A percentile compares a stretch with the other conserved stretches of the same genome.
Conservation (phyloP, 2,329 filamentous ascomycete genomes). For the Cryphonectria japonica region DNA sequence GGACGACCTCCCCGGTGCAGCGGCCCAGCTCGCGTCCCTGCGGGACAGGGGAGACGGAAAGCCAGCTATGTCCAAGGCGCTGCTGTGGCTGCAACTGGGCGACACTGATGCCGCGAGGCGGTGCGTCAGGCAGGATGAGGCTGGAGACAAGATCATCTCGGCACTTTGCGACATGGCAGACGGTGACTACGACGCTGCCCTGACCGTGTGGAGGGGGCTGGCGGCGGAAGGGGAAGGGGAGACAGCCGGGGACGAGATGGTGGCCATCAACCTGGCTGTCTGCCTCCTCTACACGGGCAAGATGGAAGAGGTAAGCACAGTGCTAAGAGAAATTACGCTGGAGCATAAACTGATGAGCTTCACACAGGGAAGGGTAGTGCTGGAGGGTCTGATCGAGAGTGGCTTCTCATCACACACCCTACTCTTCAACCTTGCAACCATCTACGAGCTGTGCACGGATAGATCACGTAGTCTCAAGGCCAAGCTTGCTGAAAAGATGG, state of each 20-base stretch:
- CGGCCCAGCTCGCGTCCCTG: slow-evolving; percentile 70
- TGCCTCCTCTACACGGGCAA: slow-evolving; percentile 80
- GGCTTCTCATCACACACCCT: slow-evolving; percentile 75
- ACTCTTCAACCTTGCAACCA: slow-evolving; percentile 86
- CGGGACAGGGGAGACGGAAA: slow-evolving; percentile 44
- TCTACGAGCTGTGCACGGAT: slow-evolving; percentile 91
- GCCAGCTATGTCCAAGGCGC: slow-evolving; percentile 55
- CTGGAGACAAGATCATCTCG: slow-evolving; percentile 54
- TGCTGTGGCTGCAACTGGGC: slow-evolving; percentile 80
- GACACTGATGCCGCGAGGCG: slow-evolving; percentile 69
- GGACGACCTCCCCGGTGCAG: slow-evolving; percentile 82
- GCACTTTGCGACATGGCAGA: slow-evolving; percentile 81
- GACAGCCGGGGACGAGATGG: slow-evolving; percentile 63
- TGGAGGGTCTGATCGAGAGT: slow-evolving; percentile 67
- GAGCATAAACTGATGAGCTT: slow-evolving; percentile 32
- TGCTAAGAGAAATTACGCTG: neutral
- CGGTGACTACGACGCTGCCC: slow-evolving; percentile 69
- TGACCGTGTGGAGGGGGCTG: slow-evolving; percentile 62
- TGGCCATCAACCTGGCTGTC: slow-evolving; percentile 81
- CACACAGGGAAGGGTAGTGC: slow-evolving; percentile 65
- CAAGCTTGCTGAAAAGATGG: slow-evolving; percentile 70
- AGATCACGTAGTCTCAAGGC: slow-evolving; percentile 71
- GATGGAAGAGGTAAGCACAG: slow-evolving; percentile 64
- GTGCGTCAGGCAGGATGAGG: slow-evolving; percentile 49
- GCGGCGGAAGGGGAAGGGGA: slow-evolving; percentile 35